Percentiles rank a stretch among this genome's conserved stretches.
Conservation (phyloP, 148 eudicot species). For the Agrostemma githago region DNA sequence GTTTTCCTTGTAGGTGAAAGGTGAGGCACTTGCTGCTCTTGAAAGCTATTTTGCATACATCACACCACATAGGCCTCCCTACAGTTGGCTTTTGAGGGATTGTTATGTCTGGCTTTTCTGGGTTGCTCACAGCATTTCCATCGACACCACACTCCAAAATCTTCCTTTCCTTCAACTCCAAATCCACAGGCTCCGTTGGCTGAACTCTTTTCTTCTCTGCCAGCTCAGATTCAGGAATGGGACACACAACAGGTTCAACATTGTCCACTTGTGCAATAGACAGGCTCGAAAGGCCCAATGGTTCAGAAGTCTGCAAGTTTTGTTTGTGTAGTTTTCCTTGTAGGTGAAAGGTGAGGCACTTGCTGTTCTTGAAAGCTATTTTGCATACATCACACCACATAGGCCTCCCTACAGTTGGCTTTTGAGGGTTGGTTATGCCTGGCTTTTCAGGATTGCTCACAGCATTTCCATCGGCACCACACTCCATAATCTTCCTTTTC, state of each 20-base stretch:
- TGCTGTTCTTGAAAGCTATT: no score
- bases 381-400: no score
- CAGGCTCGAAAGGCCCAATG: background rate
- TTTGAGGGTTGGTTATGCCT: background rate
- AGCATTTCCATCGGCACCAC: no score
- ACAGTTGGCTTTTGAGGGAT: constrained; percentile 16
- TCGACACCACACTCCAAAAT: constrained; percentile 27
- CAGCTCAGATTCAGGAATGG: background rate
- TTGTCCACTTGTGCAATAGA: constrained; percentile 4
- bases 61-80: constrained; percentile 19
- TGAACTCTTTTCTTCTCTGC: constrained; percentile 12
- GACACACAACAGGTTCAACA: background rate
- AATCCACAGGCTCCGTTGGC: constrained; percentile 17
- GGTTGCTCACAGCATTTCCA: constrained; percentile 20
- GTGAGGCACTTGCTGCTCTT: constrained; percentile 30
- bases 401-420: background rate
- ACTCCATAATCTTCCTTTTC: no score
- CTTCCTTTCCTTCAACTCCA: constrained; percentile 36
- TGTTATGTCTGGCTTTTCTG: background rate
- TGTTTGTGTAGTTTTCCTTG: no score
- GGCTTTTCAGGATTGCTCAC: no score
- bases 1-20: constrained; percentile 34
- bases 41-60: constrained; percentile 40
- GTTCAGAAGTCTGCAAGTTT: background rate
- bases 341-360: constrained; percentile 7